These are phyloP conservation scores for Irpex sp. DNA, from an alignment of 1,284 basidiomycete genomes.

Conservation along the genomic window DNA sequence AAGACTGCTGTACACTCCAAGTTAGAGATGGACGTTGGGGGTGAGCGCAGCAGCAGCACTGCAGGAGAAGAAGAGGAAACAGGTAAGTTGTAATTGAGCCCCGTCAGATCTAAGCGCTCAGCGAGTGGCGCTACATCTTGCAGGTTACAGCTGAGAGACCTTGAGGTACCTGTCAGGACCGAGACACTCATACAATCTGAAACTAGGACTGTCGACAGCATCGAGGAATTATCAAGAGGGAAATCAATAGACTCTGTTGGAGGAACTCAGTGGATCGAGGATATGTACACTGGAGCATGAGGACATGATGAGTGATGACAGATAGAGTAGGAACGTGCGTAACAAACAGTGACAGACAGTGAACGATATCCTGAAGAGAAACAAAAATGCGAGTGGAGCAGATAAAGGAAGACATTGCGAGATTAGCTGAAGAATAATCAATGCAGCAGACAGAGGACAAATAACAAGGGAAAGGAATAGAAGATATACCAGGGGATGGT, in stretches of 20 bases:
- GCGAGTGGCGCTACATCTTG: not conserved
- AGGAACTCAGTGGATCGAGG: not conserved
- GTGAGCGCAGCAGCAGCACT: not conserved
- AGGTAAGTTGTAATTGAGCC: not conserved
- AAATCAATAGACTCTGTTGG: not conserved
- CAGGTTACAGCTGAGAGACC: too few relatives aligned
- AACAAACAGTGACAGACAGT: slow-evolving; percentile 13
- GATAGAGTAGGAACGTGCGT: slow-evolving; percentile 19
- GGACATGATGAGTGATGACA: slow-evolving; percentile 25
- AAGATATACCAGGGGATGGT: slow-evolving; percentile 3
- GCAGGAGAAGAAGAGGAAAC: not conserved
- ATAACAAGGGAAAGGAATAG: not conserved
- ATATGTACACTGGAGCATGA: slow-evolving; percentile 10
- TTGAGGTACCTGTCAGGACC: too few relatives aligned
- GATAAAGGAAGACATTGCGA: slow-evolving; percentile 5
- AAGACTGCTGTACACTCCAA: not conserved
- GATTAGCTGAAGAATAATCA: slow-evolving; percentile 11
- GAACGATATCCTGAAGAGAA: slow-evolving; percentile 5
- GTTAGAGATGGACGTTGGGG: slow-evolving; percentile 1
- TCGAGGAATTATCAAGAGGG: not conserved
- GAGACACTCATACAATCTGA: too few relatives aligned
- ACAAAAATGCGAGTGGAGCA: slow-evolving; percentile 5
- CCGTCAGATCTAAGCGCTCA: not conserved
- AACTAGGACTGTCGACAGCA: not conserved
- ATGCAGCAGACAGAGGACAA: slow-evolving; percentile 12